A percentile compares a stretch with the other conserved stretches of the same genome.
These are phyloP conservation scores for Hura crepitans DNA, from an alignment of 441 rosid species.

Conservation along the genomic window DNA sequence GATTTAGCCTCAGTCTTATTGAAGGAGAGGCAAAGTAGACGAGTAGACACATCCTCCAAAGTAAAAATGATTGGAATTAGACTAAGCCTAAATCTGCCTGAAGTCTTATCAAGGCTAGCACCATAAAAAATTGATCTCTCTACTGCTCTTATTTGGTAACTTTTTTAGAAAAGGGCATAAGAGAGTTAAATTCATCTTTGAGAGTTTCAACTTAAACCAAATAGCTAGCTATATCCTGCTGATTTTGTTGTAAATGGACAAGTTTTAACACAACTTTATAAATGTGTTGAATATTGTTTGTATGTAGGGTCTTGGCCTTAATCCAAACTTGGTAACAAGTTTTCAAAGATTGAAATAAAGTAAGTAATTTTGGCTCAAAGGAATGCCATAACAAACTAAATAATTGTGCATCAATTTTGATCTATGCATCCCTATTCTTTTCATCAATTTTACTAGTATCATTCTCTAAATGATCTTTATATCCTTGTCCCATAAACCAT, in stretches of 20 bases:
- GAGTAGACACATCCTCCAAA: neutral
- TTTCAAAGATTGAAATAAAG: too few relatives aligned
- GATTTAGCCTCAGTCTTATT: neutral
- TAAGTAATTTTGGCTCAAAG: too few relatives aligned
- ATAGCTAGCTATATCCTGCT: neutral
- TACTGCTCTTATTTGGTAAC: neutral
- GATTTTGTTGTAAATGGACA: neutral
- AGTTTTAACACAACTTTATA: too few relatives aligned
- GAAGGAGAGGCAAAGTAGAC: neutral
- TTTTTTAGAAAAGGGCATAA: neutral
- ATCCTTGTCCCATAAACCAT: too few relatives aligned
- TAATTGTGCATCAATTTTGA: too few relatives aligned
- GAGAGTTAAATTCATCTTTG: neutral
- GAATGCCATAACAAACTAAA: too few relatives aligned
- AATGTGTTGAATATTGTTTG: too few relatives aligned
- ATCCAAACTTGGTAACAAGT: too few relatives aligned
- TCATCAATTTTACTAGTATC: too few relatives aligned
- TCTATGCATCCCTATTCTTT: too few relatives aligned
- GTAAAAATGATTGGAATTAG: neutral
- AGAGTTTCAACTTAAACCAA: neutral
- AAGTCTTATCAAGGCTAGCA: neutral
- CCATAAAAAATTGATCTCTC: neutral
- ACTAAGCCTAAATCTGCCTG: neutral
- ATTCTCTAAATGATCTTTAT: too few relatives aligned
- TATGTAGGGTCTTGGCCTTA: neutral